Base-by-base conservation (phyloP, 2,329 filamentous ascomycete species). In the Trichoderma breve region DNA sequence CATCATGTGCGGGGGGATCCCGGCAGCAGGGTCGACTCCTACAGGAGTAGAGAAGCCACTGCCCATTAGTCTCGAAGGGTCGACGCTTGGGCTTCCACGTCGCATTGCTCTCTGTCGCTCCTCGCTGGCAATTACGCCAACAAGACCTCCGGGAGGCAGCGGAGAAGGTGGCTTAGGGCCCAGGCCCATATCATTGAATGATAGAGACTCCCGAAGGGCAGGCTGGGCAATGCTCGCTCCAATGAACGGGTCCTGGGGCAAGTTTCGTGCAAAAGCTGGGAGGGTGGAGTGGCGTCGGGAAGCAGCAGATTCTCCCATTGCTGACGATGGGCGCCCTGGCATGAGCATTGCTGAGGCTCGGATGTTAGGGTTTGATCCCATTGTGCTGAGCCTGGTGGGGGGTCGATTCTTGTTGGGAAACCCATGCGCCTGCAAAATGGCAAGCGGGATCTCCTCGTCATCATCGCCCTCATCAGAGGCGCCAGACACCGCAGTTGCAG, bases 81-180 rank as follows among this genome's bases (percentile, higher is more conserved):
- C 90, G 21, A 89, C 81, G 72, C 92, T 92, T 4, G 93, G 93
- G 77, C 92, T 96, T 39, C 93, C 93, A 77, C 94, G 86, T 76
- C 94, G 87, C 85, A 93, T 86, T 34, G 93, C 93, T 74, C 91
- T 88, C 53, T 92, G 91, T 62, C 93, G 88, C 80, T 97, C 94
- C 81, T 97, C 94, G 67, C 85, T 92, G 39, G 93, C 93, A 81
- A 97, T 97, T 9, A 97, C 93, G 11, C 94, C 94, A 24, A 97
- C 92, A 12, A 97, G 86, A 12, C 94, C 94, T 55, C 93, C 93
- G 1, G 92, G 91, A 18, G 91, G 91, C 6, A 86, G 78, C 30
- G 81, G 75, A 61, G 78, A 76, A 28, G 77, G 80, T 53, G 81
- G 78, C 78, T 83, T 78, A 55, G 82, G 78, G 63, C 79, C 76